Evolutionary conservation across 1,284 basidiomycete genomes (phyloP).

Genomic region (Chalciporus sp.): DNA sequence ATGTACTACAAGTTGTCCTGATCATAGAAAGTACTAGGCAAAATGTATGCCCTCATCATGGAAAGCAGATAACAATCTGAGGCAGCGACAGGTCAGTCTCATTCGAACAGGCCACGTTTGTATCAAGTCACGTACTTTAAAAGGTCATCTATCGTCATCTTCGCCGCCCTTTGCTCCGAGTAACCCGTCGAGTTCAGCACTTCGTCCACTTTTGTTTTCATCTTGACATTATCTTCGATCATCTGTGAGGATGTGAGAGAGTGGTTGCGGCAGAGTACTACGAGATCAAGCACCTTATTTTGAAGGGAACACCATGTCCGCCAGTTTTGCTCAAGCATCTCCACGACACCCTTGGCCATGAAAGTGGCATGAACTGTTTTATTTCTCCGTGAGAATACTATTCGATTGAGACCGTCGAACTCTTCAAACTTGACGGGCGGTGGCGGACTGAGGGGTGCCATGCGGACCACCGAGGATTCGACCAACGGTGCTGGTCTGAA

Average conservation of each 20-base stretch:
- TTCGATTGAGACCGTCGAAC: constrained; percentile 93
- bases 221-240: constrained; percentile 69
- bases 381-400: constrained; percentile 89
- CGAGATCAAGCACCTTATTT: constrained; percentile 56
- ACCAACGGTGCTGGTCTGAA: constrained; percentile 97
- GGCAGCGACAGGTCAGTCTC: constrained; percentile 3
- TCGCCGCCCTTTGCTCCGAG: constrained; percentile 71
- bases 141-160: constrained; percentile 82
- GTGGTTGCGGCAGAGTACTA: not conserved
- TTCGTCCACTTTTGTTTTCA: constrained; percentile 75
- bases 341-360: constrained; percentile 90
- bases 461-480: constrained; percentile 89
- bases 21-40: constrained; percentile 36
- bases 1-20: not conserved
- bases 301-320: constrained; percentile 92
- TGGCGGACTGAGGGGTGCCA: constrained; percentile 93
- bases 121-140: constrained; percentile 52
- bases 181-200: constrained; percentile 71
- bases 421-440: constrained; percentile 96
- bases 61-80: constrained; percentile 60
- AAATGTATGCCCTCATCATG: constrained; percentile 63
- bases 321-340: constrained; percentile 94
- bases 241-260: constrained; percentile 48
- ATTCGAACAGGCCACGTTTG: not conserved
- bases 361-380: constrained; percentile 90